Conservation (phyloP, 306 rosid genomes). For the Cucurbita pepo region DNA sequence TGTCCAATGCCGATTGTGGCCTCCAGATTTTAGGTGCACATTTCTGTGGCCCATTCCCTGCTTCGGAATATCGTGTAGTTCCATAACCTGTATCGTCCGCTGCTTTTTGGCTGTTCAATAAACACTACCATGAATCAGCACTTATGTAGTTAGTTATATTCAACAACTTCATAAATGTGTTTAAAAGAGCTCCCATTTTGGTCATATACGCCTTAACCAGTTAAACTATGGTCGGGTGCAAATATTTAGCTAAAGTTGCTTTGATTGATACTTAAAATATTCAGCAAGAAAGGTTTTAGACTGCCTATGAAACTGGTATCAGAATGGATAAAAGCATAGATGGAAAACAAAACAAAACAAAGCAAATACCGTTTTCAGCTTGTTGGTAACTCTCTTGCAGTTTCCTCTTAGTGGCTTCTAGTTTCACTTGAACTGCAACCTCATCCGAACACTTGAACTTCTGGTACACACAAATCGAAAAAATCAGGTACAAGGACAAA, state of each 20-base stretch:
- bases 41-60: slow-evolving; percentile 40
- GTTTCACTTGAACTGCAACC: slow-evolving; percentile 43
- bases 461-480: slow-evolving; percentile 12
- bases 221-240: too few species aligned
- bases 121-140: slow-evolving; percentile 1
- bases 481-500: slow-evolving; percentile 15
- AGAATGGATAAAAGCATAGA: neutral
- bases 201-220: neutral
- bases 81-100: slow-evolving; percentile 89
- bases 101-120: slow-evolving; percentile 69
- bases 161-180: neutral
- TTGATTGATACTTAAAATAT: neutral
- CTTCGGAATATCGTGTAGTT: slow-evolving; percentile 73
- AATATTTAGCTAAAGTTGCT: neutral
- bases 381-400: slow-evolving; percentile 95
- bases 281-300: neutral
- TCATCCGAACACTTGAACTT: slow-evolving; percentile 46
- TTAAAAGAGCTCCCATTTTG: neutral
- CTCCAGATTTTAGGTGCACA: slow-evolving; percentile 41
- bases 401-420: slow-evolving; percentile 88
- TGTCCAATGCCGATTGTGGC: slow-evolving; percentile 44
- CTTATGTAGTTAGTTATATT: neutral
- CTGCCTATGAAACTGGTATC: neutral
- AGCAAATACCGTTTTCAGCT: slow-evolving; percentile 61
- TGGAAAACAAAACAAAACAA: neutral